These are phyloP conservation scores for Myxozyma mucilagina DNA, from an alignment of 805 yeast genomes.

Conservation along the genomic window DNA sequence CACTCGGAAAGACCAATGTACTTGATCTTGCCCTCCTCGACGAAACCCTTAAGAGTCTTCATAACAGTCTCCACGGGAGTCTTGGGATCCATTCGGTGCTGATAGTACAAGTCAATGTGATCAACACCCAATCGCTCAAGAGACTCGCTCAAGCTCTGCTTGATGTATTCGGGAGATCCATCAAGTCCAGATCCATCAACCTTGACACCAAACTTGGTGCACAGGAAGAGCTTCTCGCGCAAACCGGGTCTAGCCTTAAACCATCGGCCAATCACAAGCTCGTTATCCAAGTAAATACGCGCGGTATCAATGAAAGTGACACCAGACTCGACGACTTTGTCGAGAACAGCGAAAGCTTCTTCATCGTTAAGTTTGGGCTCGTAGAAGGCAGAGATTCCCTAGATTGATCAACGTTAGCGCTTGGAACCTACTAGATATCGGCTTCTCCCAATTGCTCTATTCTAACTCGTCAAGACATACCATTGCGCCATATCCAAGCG, in stretches of 20 bases:
- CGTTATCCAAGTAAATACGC: constrained; percentile 64
- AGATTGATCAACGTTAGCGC: neutral
- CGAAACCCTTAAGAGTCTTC: constrained; percentile 54
- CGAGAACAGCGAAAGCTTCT: constrained; percentile 53
- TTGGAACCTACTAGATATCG: neutral
- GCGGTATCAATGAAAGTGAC: constrained; percentile 62
- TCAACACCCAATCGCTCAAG: constrained; percentile 27
- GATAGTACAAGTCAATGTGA: constrained; percentile 59
- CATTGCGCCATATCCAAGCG: constrained; percentile 27
- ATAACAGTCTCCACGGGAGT: constrained; percentile 62
- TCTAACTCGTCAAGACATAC: constrained; percentile 35
- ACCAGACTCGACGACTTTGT: constrained; percentile 51
- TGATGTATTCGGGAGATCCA: constrained; percentile 27
- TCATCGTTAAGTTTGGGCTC: constrained; percentile 42
- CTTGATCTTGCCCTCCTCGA: constrained; percentile 64
- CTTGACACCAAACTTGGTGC: constrained; percentile 60
- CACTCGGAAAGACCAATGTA: constrained; percentile 78
- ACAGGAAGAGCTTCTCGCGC: constrained; percentile 48
- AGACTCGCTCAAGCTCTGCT: constrained; percentile 18
- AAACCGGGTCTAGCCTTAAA: constrained; percentile 37
- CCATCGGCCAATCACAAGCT: constrained; percentile 56
- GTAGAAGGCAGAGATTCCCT: constrained; percentile 30
- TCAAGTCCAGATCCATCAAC: constrained; percentile 39
- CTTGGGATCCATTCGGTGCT: constrained; percentile 65
- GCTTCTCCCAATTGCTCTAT: too few species aligned